Base-by-base conservation (phyloP, 2,329 filamentous ascomycete genomes). In the Sarocladium brachiariae region DNA sequence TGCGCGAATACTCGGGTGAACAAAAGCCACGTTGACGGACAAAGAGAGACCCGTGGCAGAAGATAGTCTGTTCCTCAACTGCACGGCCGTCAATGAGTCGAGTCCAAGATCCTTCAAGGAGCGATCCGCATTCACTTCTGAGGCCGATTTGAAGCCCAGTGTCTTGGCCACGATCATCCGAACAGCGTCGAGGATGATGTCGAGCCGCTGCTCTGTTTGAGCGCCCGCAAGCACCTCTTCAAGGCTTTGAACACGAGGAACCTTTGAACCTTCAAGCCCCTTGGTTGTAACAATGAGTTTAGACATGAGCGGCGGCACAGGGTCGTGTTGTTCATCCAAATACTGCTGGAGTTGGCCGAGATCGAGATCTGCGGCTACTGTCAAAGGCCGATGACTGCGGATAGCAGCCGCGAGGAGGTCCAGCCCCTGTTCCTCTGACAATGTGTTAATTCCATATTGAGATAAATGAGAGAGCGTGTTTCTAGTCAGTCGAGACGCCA, bases 1-100 rank as follows among this genome's bases (percentile, higher is more conserved):
- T n/a, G 49, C 49, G 3, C 27, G 38, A 27, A 55, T 34, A 34
- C 33, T 55, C n/a, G 51, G 50, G 34, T 55, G 49, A 18, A 34
- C n/a, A 27, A 51, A 50, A 9, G 46, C 39, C 21, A 55, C 34
- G 18, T 50, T 48, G 16, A 45, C 52, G 3, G 54, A 48, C 8
- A 54, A 39, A 10, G 21, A 19, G 45, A 56, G 34, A 33, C 50
- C 49, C 3, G 55, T 57, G 21, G 47, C 25, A 16, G 50, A 34
- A 14, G 51, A 45, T 8, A 57, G 38, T 14, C 51, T 50, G 39
- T 54, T 56, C 10, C 56, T 50, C n/a, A 50, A 52, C 30, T 51
- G 50, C 4, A 55, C 53, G 4, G 53, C 54, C 8, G 53, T 55
- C 35, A 57, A 30, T 8, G 56, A 57, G 47, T 57, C 54, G 35